Evolutionary conservation across 2,329 filamentous ascomycete genomes (phyloP).

Genomic region (Colletotrichum kahawae): DNA sequence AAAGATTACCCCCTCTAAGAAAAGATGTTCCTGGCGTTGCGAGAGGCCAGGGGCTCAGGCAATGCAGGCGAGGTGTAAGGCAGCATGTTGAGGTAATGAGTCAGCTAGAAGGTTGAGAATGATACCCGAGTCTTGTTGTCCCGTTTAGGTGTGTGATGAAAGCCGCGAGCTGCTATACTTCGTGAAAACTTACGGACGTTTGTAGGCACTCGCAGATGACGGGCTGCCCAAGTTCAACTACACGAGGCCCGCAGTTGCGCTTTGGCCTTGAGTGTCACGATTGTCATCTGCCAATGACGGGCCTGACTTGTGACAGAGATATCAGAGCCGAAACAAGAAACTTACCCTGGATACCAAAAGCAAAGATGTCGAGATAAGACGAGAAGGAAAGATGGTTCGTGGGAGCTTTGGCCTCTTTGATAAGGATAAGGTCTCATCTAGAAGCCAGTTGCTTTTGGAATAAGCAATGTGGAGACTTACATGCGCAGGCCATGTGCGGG

Average conservation of each 20-base stretch:
- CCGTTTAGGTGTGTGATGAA: not conserved
- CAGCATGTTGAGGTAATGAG: slow-evolving; percentile 20
- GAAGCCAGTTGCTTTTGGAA: not conserved
- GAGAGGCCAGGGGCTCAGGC: not conserved
- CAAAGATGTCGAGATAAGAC: not conserved
- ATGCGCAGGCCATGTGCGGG: not conserved
- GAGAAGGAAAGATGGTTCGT: not conserved
- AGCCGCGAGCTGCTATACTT: not conserved
- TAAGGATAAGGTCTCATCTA: not conserved
- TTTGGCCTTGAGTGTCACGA: not conserved
- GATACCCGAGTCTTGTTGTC: slow-evolving; percentile 42
- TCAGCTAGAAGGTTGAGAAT: slow-evolving; percentile 32
- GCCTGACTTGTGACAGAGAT: not conserved
- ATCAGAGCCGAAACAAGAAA: not conserved
- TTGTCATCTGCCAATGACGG: not conserved
- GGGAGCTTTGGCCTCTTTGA: not conserved
- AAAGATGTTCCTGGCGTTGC: not conserved
- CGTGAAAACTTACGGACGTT: not conserved
- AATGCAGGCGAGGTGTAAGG: not conserved
- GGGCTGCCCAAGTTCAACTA: fast-evolving
- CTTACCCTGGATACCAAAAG: not conserved
- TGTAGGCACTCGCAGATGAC: not conserved
- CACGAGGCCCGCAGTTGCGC: not conserved
- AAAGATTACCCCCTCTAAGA: not conserved
- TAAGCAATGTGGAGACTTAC: not conserved